Evolutionary conservation across 2,329 filamentous ascomycete genomes (phyloP).

Genomic region (Penicillium sp.): DNA sequence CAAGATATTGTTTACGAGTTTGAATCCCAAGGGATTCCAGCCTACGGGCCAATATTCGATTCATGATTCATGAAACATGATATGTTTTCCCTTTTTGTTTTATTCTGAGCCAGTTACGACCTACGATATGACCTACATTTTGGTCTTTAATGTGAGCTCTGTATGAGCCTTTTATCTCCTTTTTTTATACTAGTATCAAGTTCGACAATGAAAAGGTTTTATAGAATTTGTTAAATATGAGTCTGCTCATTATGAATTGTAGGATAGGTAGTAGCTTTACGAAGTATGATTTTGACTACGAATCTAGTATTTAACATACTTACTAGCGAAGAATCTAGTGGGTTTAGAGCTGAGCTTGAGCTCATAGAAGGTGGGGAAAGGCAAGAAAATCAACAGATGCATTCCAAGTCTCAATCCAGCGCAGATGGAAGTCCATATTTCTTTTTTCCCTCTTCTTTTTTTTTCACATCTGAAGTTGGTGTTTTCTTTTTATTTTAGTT

Average conservation of each 20-base stretch:
- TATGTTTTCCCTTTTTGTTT: neutral
- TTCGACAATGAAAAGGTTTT: neutral
- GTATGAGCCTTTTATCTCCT: neutral
- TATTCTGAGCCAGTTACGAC: neutral
- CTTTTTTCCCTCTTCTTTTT: neutral
- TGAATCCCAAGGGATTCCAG: slow-evolving; percentile 62
- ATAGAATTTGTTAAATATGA: neutral
- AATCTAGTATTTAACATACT: too few relatives aligned
- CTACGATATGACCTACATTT: neutral
- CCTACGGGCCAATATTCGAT: slow-evolving; percentile 74
- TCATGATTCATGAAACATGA: slow-evolving; percentile 40
- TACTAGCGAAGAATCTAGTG: too few relatives aligned
- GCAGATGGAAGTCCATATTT: neutral
- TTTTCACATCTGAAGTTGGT: neutral
- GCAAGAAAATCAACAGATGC: too few relatives aligned
- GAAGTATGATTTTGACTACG: too few relatives aligned
- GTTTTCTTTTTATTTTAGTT: neutral
- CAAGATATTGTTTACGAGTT: slow-evolving; percentile 67
- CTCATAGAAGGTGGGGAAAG: too few relatives aligned
- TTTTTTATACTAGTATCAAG: neutral
- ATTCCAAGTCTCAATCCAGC: too few relatives aligned
- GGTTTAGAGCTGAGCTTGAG: too few relatives aligned
- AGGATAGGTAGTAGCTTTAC: too few relatives aligned
- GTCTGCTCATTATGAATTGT: too few relatives aligned
- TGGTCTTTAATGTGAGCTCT: neutral